Evolutionary conservation across 208 protist genomes (phyloP).

Genomic region (Acanthamoeba royreba): DNA sequence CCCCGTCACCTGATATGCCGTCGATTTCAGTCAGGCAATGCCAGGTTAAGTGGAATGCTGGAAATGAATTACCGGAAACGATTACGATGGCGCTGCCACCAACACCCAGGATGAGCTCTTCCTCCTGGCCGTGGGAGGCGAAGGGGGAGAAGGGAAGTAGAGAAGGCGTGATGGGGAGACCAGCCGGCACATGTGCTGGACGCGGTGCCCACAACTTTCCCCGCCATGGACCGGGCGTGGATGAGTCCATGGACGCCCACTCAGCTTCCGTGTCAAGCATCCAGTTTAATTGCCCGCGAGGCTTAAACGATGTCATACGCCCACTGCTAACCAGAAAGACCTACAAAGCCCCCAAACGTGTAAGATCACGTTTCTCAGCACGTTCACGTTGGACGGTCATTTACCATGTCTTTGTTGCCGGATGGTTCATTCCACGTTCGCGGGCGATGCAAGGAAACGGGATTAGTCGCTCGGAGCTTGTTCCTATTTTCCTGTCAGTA

Average conservation of each 20-base stretch:
- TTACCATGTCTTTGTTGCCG: not conserved
- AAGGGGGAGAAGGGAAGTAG: not conserved
- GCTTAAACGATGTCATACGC: constrained; percentile 25
- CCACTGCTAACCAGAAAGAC: constrained; percentile 58
- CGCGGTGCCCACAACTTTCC: not conserved
- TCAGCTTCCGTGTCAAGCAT: not conserved
- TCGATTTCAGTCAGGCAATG: too few species aligned
- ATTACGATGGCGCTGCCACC: constrained; percentile 23
- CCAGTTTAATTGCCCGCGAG: constrained; percentile 51
- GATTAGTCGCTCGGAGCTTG: not conserved
- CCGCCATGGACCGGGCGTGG: not conserved
- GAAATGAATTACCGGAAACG: not conserved
- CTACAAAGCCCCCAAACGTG: not conserved
- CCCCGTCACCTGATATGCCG: not conserved
- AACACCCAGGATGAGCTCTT: constrained; percentile 45
- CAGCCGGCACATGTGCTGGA: not conserved
- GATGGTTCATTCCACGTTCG: not conserved
- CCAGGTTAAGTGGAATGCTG: not conserved
- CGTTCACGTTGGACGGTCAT: not conserved
- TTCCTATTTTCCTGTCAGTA: not conserved
- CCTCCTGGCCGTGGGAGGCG: not conserved
- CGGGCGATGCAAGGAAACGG: not conserved
- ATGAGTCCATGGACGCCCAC: constrained; percentile 50
- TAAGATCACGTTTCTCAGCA: not conserved
- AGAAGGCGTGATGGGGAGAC: not conserved